Evolutionary conservation across 1,139 yeast genomes (phyloP).

Genomic region (Wickerhamomyces sp.): DNA sequence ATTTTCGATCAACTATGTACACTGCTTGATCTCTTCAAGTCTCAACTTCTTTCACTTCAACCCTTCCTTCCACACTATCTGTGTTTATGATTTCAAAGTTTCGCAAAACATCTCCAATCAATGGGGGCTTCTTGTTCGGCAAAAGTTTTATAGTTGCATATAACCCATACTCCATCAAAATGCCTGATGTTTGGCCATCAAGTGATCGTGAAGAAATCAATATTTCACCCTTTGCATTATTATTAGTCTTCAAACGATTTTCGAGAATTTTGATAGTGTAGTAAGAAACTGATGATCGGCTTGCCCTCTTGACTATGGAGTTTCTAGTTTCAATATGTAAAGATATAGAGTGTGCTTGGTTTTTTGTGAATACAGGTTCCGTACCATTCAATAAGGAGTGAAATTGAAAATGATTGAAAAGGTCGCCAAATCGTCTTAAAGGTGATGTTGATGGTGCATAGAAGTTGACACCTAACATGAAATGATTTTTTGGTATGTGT

Average conservation of each 20-base stretch:
- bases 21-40: no score
- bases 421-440: constrained; percentile 77
- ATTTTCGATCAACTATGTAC: not conserved
- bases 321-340: constrained; percentile 32
- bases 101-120: constrained; percentile 37
- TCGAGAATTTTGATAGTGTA: constrained; percentile 38
- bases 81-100: constrained; percentile 34
- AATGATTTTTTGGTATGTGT: constrained; percentile 44
- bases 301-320: constrained; percentile 27
- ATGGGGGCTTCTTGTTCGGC: constrained; percentile 25
- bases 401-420: constrained; percentile 72
- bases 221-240: constrained; percentile 25
- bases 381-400: constrained; percentile 28
- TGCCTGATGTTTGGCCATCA: constrained; percentile 36
- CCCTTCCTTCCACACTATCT: constrained; percentile 35
- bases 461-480: constrained; percentile 55
- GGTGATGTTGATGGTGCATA: constrained; percentile 90
- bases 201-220: constrained; percentile 35
- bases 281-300: constrained; percentile 32
- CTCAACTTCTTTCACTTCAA: constrained; percentile 13
- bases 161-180: constrained; percentile 34
- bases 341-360: constrained; percentile 23
- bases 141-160: constrained; percentile 28
- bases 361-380: constrained; percentile 20
- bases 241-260: constrained; percentile 13